Evolutionary conservation across 371 early-diverging fungal genomes (phyloP).

Genomic region (Batrachochytrium dendrobatidis): DNA sequence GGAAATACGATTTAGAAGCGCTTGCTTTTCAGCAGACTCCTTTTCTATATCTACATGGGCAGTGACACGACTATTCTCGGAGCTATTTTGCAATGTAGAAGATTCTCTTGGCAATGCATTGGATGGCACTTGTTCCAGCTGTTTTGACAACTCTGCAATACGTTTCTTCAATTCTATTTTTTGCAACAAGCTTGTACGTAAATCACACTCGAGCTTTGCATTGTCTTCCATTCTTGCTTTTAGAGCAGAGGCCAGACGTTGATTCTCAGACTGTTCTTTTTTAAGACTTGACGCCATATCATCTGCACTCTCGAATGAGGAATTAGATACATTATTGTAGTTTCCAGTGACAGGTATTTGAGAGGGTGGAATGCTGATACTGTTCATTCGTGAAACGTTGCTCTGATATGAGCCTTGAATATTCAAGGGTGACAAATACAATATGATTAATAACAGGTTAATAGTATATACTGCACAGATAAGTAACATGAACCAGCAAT

Average conservation of each 20-base stretch:
- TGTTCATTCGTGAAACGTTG: too few species aligned
- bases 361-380: conserved; percentile 1
- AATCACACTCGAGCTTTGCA: background rate
- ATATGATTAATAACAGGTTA: background rate
- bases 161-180: background rate
- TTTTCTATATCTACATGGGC: background rate
- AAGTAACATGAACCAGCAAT: background rate
- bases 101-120: background rate
- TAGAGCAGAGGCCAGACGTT: background rate
- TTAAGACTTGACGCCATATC: background rate
- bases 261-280: background rate
- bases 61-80: background rate
- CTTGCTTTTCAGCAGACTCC: background rate
- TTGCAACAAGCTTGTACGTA: background rate
- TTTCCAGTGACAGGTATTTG: background rate
- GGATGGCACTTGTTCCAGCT: background rate
- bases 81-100: background rate
- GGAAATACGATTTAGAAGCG: background rate
- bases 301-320: background rate
- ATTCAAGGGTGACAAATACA: too few species aligned
- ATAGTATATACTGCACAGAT: background rate
- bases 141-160: background rate
- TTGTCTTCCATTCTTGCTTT: background rate
- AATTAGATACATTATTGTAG: background rate
- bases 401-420: too few species aligned